These are phyloP conservation scores for Polygonum aviculare DNA, from an alignment of 148 eudicot species.

Conservation along the genomic window DNA sequence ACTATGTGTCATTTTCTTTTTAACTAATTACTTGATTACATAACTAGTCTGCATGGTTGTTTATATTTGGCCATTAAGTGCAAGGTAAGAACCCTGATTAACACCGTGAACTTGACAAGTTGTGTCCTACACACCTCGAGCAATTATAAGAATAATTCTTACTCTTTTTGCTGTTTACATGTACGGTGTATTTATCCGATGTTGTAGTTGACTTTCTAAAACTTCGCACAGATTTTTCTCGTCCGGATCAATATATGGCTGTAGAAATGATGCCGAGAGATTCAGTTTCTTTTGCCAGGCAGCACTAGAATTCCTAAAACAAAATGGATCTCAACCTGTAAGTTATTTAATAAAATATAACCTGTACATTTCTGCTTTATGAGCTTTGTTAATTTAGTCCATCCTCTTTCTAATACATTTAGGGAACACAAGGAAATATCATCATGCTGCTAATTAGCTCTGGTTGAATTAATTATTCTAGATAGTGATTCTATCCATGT, in stretches of 20 bases:
- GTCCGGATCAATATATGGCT: slow-evolving; percentile 71
- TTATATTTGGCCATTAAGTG: not conserved
- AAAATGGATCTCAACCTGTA: slow-evolving; percentile 90
- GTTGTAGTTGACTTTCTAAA: not conserved
- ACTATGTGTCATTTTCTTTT: not conserved
- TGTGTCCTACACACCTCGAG: not conserved
- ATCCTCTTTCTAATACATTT: not conserved
- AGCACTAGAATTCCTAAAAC: slow-evolving; percentile 87
- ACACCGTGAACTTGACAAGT: not conserved
- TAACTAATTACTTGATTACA: not conserved
- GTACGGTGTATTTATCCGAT: not conserved
- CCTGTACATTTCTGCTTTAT: not conserved
- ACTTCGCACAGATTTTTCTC: slow-evolving; percentile 39
- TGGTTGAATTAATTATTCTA: not conserved
- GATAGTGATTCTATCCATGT: not conserved
- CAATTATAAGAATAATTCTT: not conserved
- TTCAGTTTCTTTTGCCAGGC: slow-evolving; percentile 92
- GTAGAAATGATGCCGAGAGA: slow-evolving; percentile 76
- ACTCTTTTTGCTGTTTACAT: not conserved
- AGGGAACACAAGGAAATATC: not conserved
- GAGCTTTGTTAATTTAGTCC: not conserved
- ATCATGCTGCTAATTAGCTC: not conserved
- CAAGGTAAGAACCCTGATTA: not conserved
- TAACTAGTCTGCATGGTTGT: not conserved
- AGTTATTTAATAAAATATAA: slow-evolving; percentile 17